Conservation (phyloP, 305 asterid genomes). For the Solanum chacoense region DNA sequence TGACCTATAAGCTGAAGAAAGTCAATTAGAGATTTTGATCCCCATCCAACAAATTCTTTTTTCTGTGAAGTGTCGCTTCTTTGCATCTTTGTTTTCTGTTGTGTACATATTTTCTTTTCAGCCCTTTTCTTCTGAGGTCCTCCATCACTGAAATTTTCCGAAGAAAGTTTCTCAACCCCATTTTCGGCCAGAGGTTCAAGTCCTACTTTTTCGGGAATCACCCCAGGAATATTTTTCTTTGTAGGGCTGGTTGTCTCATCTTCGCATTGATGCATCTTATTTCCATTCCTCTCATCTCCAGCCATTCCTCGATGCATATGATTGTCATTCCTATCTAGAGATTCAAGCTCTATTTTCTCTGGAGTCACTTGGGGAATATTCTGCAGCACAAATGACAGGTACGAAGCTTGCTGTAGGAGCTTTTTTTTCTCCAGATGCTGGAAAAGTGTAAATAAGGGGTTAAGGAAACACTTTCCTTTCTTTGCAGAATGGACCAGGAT, state of each 20-base stretch:
- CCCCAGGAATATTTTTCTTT: neutral
- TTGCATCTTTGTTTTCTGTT: constrained; percentile 9
- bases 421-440: constrained; percentile 7
- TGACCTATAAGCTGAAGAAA: constrained; percentile 56
- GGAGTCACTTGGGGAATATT: neutral
- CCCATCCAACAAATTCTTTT: constrained; percentile 62
- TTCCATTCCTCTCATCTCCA: no score
- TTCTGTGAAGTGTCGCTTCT: constrained; percentile 24
- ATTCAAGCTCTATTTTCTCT: neutral
- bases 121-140: constrained; percentile 10
- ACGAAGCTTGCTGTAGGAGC: neutral
- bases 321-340: neutral
- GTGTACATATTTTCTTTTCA: constrained; percentile 21
- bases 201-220: constrained; percentile 11
- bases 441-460: constrained; percentile 7
- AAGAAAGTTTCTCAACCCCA: neutral
- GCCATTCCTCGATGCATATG: neutral
- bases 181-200: constrained; percentile 16
- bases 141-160: constrained; percentile 23
- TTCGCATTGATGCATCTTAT: no score
- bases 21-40: constrained; percentile 50
- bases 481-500: neutral
- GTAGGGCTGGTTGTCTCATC: neutral
- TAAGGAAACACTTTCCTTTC: constrained; percentile 10
- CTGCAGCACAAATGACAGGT: neutral